Conservation (phyloP, 2,329 filamentous ascomycete species). For the Dothideomycetes sp. region DNA sequence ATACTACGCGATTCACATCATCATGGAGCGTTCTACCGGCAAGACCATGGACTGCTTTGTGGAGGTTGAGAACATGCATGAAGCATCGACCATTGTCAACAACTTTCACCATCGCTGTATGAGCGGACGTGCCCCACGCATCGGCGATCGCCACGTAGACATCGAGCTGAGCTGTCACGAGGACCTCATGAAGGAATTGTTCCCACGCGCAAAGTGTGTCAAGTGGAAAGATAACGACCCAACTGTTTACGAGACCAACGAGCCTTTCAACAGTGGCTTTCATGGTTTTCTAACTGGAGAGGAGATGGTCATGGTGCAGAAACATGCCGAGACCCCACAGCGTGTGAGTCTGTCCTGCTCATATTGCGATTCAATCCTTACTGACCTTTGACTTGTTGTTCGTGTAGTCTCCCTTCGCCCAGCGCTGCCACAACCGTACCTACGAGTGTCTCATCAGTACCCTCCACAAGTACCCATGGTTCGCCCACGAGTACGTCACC, state of each 20-base stretch:
- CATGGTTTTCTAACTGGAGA: constrained; percentile 40
- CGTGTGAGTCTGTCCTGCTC: constrained; percentile 29
- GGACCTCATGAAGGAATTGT: constrained; percentile 39
- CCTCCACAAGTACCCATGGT: constrained; percentile 45
- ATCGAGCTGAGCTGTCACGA: constrained; percentile 36
- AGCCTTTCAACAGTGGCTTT: constrained; percentile 39
- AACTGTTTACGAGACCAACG: constrained; percentile 21
- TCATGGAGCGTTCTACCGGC: constrained; percentile 46
- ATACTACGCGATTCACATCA: constrained; percentile 42
- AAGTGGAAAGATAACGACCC: constrained; percentile 30
- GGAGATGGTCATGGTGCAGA: constrained; percentile 35
- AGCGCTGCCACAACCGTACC: constrained; percentile 39
- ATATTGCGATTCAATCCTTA: constrained; percentile 1
- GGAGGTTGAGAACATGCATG: constrained; percentile 29
- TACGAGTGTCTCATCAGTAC: constrained; percentile 43
- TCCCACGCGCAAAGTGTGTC: constrained; percentile 41
- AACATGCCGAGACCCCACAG: constrained; percentile 37
- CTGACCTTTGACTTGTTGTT: constrained; percentile 1
- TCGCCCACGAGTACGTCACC: constrained; percentile 31
- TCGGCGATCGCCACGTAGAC: constrained; percentile 37
- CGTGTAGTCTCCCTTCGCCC: constrained; percentile 35
- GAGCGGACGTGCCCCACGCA: constrained; percentile 27
- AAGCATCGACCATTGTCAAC: constrained; percentile 28
- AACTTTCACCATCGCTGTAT: constrained; percentile 26
- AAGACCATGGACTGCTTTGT: constrained; percentile 46